Conservation (phyloP, 345 rosid genomes). For the Punica granatum region DNA sequence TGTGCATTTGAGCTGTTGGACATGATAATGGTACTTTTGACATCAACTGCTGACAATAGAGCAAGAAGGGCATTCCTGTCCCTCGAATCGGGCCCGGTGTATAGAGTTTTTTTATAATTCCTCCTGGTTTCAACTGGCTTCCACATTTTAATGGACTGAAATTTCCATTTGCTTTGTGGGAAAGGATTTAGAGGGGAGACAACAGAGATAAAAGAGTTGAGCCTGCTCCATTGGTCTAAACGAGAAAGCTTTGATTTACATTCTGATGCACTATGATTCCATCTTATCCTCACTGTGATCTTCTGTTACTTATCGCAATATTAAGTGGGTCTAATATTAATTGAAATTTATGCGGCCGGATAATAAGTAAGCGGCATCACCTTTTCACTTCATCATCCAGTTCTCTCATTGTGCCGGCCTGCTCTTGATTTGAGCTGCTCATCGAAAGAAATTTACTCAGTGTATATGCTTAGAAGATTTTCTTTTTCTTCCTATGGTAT, state of each 20-base stretch:
- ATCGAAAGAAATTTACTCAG: too few relatives aligned
- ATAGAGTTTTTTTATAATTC: neutral
- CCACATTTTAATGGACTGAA: neutral
- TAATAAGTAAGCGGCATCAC: neutral
- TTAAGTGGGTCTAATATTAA: too few relatives aligned
- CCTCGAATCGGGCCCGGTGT: conserved; percentile 97
- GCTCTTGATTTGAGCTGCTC: too few relatives aligned
- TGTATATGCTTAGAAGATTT: too few relatives aligned
- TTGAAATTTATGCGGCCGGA: too few relatives aligned
- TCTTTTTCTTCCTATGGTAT: too few relatives aligned
- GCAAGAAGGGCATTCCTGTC: conserved; percentile 96
- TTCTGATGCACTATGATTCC: neutral
- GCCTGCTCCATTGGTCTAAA: conserved; percentile 87
- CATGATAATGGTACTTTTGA: neutral
- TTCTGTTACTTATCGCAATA: too few relatives aligned
- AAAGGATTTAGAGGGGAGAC: conserved; percentile 95
- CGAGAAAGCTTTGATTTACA: conserved; percentile 39
- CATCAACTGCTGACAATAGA: conserved; percentile 26
- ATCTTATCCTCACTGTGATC: too few relatives aligned
- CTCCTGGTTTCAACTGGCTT: neutral
- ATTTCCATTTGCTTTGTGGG: neutral
- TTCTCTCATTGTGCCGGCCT: too few relatives aligned
- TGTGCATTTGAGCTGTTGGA: neutral
- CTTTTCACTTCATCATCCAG: neutral
- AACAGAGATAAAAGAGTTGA: conserved; percentile 94